Percentiles rank a stretch among this genome's conserved stretches.
Evolutionary conservation across 768 basidiomycete species (phyloP).

Genomic region (Kwoniella heveanensis): DNA sequence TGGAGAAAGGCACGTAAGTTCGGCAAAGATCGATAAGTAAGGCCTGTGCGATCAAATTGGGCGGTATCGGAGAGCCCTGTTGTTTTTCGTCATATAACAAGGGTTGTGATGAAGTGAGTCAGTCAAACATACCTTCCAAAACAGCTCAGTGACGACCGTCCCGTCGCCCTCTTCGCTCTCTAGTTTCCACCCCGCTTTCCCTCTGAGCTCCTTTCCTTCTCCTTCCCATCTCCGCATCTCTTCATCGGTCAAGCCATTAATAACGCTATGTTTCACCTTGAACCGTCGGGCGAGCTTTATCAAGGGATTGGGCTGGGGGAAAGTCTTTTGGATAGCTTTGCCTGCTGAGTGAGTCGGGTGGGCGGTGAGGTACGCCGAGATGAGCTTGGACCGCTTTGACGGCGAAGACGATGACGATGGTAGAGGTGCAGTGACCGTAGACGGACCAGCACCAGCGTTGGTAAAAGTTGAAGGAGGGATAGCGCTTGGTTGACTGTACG

Average conservation of each 20-base stretch:
- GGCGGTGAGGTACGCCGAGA: conserved; percentile 59
- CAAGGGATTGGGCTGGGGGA: conserved; percentile 55
- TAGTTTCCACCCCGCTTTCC: conserved; percentile 54
- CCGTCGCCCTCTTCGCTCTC: conserved; percentile 54
- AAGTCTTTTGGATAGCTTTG: conserved; percentile 58
- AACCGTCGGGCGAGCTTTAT: conserved; percentile 49
- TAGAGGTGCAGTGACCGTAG: background rate
- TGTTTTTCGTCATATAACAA: background rate
- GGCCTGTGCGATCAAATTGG: background rate
- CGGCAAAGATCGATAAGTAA: no score
- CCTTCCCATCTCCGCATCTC: conserved; percentile 36
- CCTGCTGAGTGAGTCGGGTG: conserved; percentile 57
- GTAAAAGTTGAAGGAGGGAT: background rate
- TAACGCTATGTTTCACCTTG: conserved; percentile 56
- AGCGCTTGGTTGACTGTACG: conserved; percentile 1
- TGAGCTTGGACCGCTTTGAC: conserved; percentile 8
- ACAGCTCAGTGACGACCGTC: conserved; percentile 65
- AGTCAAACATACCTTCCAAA: conserved; percentile 63
- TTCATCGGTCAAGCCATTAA: conserved; percentile 41
- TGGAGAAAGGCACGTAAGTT: background rate
- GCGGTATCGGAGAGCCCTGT: background rate
- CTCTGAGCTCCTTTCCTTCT: conserved; percentile 36
- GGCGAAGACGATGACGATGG: background rate
- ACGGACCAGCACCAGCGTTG: background rate
- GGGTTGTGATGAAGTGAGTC: no score